A percentile compares a stretch with the other conserved stretches of the same genome.
These are phyloP conservation scores for Triangularia verruculosa DNA, from an alignment of 2,329 filamentous ascomycete genomes.

Conservation along the genomic window DNA sequence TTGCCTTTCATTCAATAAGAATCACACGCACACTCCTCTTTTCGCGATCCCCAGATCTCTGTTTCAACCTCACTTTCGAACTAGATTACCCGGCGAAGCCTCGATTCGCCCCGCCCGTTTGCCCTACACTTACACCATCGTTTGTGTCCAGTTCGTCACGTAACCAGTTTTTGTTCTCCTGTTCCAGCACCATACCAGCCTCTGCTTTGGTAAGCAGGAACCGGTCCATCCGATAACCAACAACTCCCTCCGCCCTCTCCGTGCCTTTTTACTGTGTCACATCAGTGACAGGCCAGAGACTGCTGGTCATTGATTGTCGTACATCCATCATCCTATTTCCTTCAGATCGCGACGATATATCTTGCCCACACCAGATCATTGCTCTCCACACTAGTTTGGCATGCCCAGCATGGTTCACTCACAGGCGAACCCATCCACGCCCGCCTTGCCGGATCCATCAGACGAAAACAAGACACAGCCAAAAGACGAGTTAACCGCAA, in stretches of 20 bases:
- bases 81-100: not conserved
- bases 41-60: not conserved
- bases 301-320: not conserved
- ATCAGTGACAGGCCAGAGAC: not conserved
- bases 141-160: not conserved
- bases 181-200: not conserved
- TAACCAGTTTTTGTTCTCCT: not conserved
- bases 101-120: no score
- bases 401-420: slow-evolving; percentile 12
- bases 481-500: not conserved
- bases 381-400: not conserved
- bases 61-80: not conserved
- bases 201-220: not conserved
- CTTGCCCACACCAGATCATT: not conserved
- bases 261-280: not conserved
- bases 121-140: no score
- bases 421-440: not conserved
- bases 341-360: not conserved
- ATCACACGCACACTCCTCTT: not conserved
- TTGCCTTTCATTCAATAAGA: not conserved
- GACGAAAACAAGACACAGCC: not conserved
- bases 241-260: not conserved
- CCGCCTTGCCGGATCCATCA: not conserved
- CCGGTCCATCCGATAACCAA: not conserved
- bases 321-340: not conserved